These are phyloP conservation scores for Zoysia pacifica DNA, from an alignment of 176 grass and related monocot genomes.

Conservation along the genomic window DNA sequence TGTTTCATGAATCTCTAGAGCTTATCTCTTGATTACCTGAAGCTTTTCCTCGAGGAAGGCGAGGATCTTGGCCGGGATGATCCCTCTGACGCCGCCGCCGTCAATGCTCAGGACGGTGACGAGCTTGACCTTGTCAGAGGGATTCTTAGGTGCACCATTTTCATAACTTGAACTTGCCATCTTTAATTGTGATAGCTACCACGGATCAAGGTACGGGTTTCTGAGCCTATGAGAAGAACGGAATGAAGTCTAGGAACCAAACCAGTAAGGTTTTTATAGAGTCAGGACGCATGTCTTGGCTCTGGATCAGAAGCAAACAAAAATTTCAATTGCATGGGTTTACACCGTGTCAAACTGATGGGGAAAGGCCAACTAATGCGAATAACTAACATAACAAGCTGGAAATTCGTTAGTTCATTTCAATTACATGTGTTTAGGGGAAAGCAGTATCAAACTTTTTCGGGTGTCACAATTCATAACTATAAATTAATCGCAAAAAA, in stretches of 20 bases:
- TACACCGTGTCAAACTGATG: neutral
- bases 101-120: conserved; percentile 76
- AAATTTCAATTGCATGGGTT: neutral
- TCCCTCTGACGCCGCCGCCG: conserved; percentile 66
- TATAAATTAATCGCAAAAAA: no score
- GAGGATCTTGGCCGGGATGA: conserved; percentile 66
- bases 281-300: neutral
- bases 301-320: conserved; percentile 13
- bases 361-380: neutral
- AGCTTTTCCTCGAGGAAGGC: conserved; percentile 64
- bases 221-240: neutral
- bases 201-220: conserved; percentile 8
- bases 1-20: neutral
- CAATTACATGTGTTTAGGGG: neutral
- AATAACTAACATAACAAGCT: conserved; percentile 2
- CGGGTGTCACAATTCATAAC: no score
- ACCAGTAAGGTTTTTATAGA: conserved; percentile 25
- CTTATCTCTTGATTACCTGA: conserved; percentile 49
- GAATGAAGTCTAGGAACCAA: neutral
- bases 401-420: neutral
- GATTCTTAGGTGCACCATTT: neutral
- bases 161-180: conserved; percentile 26
- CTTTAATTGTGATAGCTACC: neutral
- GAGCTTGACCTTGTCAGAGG: conserved; percentile 52
- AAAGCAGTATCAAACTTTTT: no score